These are phyloP conservation scores for Uronychia binucleata DNA, from an alignment of 73 alveolate genomes.

Conservation along the genomic window DNA sequence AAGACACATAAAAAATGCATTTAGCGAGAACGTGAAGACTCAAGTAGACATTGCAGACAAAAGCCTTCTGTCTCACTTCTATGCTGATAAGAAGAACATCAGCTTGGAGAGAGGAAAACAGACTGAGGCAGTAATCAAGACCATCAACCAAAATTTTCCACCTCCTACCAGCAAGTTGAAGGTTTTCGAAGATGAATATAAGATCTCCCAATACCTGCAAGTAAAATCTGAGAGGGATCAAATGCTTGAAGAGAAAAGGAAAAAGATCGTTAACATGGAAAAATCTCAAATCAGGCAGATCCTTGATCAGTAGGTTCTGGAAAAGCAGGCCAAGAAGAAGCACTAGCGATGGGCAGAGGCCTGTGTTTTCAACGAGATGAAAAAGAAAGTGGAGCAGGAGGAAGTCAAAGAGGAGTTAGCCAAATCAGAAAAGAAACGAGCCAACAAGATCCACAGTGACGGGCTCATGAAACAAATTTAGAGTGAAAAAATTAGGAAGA, in stretches of 20 bases:
- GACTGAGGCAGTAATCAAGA: neutral
- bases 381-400: neutral
- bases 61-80: neutral
- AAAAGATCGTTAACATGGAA: neutral
- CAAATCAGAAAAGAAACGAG: neutral
- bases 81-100: neutral
- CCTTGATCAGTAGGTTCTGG: neutral
- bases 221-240: neutral
- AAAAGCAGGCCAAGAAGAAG: neutral
- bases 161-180: neutral
- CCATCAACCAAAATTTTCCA: neutral
- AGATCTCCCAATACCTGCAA: neutral
- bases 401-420: neutral
- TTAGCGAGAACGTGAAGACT: neutral
- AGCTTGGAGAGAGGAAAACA: neutral
- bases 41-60: neutral
- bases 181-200: neutral
- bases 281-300: neutral
- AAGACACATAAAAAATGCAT: neutral
- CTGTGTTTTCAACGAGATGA: neutral
- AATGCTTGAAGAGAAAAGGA: neutral
- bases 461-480: neutral
- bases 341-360: neutral
- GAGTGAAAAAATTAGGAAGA: too few species aligned
- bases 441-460: neutral